These are phyloP conservation scores for Podila clonocystis DNA, from an alignment of 192 early-diverging fungal genomes.

Conservation along the genomic window DNA sequence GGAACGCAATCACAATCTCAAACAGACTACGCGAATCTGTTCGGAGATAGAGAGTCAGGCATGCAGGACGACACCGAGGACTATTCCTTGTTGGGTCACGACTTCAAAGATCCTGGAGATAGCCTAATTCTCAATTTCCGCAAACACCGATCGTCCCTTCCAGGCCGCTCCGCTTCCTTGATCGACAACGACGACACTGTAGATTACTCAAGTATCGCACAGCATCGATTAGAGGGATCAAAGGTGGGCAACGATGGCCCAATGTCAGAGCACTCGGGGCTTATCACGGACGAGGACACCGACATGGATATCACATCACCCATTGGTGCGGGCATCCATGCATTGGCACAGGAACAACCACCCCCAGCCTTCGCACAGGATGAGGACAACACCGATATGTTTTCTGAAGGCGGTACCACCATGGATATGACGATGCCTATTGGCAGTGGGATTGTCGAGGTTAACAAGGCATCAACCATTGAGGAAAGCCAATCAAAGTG, in stretches of 20 bases:
- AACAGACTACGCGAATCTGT: not conserved
- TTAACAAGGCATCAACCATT: not conserved
- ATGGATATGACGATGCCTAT: constrained; percentile 42
- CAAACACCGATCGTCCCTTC: constrained; percentile 28
- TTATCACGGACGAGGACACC: constrained; percentile 22
- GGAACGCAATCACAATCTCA: not conserved
- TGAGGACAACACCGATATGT: constrained; percentile 25
- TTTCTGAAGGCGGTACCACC: constrained; percentile 22
- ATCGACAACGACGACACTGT: no score
- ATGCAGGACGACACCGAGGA: constrained; percentile 17
- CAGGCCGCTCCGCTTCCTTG: not conserved
- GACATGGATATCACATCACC: constrained; percentile 50
- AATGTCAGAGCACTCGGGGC: not conserved
- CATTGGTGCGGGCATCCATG: constrained; percentile 39
- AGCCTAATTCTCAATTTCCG: constrained; percentile 27
- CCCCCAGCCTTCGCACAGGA: constrained; percentile 21
- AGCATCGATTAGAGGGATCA: not conserved
- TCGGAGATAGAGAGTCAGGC: not conserved
- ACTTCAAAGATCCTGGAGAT: constrained; percentile 8
- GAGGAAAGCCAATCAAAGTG: not conserved
- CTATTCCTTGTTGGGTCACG: constrained; percentile 4
- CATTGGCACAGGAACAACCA: constrained; percentile 27
- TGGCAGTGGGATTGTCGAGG: constrained; percentile 25
- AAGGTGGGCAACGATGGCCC: not conserved
- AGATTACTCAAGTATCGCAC: no score